Base-by-base conservation (phyloP, 768 basidiomycete species). In the Tulasnella sp. region DNA sequence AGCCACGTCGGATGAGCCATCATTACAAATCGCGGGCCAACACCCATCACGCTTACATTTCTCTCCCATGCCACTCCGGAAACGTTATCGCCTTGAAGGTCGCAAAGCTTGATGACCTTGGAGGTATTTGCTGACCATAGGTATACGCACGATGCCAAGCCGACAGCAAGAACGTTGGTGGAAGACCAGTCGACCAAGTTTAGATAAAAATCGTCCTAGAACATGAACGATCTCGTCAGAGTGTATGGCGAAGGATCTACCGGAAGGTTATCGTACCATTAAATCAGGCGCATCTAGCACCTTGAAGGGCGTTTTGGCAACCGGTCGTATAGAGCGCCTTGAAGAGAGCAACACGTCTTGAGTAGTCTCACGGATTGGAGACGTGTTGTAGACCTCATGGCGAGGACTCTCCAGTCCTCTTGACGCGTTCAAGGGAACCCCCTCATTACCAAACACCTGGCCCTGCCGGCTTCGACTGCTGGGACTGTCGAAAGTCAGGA, bases 141-240 rank as follows among this genome's bases (percentile, higher is more conserved):
- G 81, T 99, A 99, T 15, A 99, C 97, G 78, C 94, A 96, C 0
- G 91, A 86, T 2, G 91, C 93, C 8, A 99, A 87, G 2, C 96
- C 97, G 9, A 99, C 97, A 3, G 93, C 96, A 0, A 99, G 89
- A 0, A 98, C 91, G 81, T 99, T 99, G 5, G 93, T 96, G 73
- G 91, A 92, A 2, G 93, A 94, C 97, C 97, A 99, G 78, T 98
- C 96, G 31, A 99, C 96, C 14, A 99, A 87, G 81, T 99, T 99
- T 78, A 99, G 91, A 81, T 99, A 99, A 83, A 98, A 99, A 82
- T 99, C 97, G 82, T 99, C 97, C 82, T 83, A 37, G 3, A 71
- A 39, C n/a, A 42, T 19, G 19, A 34, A 19, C 37, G 14, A 42
- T 69, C 49, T 3, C 58, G 3, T 34, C 71, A 75, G 8, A n/a